Base-by-base conservation (phyloP, 2,329 filamentous ascomycete genomes). In the Paramyrothecium roridum region DNA sequence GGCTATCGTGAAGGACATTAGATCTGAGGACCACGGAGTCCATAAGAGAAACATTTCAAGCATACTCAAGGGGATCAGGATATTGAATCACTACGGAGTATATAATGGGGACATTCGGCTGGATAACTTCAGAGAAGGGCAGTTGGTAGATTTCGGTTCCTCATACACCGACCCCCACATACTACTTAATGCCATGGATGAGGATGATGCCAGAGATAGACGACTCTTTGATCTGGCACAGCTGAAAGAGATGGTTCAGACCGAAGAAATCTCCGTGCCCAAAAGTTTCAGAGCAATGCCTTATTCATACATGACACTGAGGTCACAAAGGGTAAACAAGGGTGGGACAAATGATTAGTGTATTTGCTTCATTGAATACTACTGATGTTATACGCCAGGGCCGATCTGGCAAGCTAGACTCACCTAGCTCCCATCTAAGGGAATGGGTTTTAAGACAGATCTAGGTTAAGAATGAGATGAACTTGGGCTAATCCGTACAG, bases 91-190 rank as follows among this genome's bases (percentile, higher is more conserved):
- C 1, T n/a, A 49, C 3, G 13, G 48, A 21, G 54, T 62, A 20
- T 61, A 54, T 20, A 61, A 57, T 30, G 52, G 55, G 54, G 57
- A 62, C 17, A 56, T 62, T 40, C 53, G 53, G 3, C n/a, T 58
- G 1, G 57, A 55, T 10, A 62, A 61, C 30, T 61, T 48, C 40
- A 52, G 54, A 3, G 57, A 57, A 21, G 56, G 60, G 1, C 46
- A 53, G 48, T 4, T 62, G 8, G 57, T 62, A 6, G 60, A 62
- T 40, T 58, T 60, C 46, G 60, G 61, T 3, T 62, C 57, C 0
- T 59, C 60, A 3, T 62, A 54, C 55, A 63, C 61, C 1, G 58
- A 57, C 12, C 60, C 61, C 3, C 60, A 63, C 48, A 34, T 22
- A 3, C 49, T 61, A n/a, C 6, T 61, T 1, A 55, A 60, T 37